These are phyloP conservation scores for Claviceps spartinae DNA, from an alignment of 2,329 filamentous ascomycete species.

Conservation along the genomic window DNA sequence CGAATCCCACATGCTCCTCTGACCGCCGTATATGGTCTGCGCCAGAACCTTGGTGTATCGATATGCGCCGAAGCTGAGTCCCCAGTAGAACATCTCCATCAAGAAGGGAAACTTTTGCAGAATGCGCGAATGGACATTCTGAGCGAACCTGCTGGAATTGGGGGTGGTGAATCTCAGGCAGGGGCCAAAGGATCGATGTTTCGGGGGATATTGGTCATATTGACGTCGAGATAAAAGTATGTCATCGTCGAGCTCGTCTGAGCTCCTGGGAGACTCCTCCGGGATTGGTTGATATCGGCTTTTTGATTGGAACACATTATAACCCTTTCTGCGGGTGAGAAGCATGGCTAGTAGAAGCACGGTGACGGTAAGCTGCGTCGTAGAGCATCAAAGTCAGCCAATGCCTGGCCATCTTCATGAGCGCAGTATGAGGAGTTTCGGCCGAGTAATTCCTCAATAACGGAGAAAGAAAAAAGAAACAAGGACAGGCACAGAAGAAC, in stretches of 20 bases:
- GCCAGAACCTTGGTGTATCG: constrained; percentile 7
- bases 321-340: constrained; percentile 22
- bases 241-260: constrained; percentile 9
- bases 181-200: constrained; percentile 7
- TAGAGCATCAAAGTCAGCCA: neutral
- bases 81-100: constrained; percentile 66
- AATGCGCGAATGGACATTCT: constrained; percentile 47
- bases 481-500: neutral
- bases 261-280: constrained; percentile 13
- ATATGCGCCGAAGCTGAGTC: constrained; percentile 6
- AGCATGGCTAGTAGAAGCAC: constrained; percentile 25
- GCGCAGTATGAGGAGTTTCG: too few species aligned
- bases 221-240: constrained; percentile 2
- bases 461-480: too few species aligned
- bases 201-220: constrained; percentile 7
- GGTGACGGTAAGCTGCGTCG: constrained; percentile 20
- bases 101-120: constrained; percentile 57
- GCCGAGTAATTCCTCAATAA: too few species aligned
- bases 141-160: constrained; percentile 46
- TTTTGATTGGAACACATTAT: constrained; percentile 16
- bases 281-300: constrained; percentile 12
- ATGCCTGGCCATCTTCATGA: neutral
- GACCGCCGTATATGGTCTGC: constrained; percentile 6
- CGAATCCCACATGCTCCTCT: constrained; percentile 25
- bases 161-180: constrained; percentile 35